These are phyloP conservation scores for Vitis hybrid DNA, from an alignment of 177 flowering plant genomes.

Conservation along the genomic window DNA sequence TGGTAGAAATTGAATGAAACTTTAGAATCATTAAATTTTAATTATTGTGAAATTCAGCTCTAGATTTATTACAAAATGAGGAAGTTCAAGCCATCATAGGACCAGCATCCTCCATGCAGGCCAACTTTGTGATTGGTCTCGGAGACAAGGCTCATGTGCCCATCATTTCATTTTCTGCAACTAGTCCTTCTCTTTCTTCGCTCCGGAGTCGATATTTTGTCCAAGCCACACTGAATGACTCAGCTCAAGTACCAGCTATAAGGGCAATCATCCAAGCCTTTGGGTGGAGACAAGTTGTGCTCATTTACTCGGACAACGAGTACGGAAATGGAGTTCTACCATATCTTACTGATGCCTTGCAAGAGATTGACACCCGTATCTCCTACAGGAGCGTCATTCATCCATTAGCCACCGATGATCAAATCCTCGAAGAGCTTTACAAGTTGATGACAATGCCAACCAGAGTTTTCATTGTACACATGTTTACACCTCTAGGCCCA, in stretches of 20 bases:
- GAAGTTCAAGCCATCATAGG: slow-evolving; percentile 29
- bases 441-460: slow-evolving; percentile 21
- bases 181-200: slow-evolving; percentile 18
- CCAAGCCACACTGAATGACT: slow-evolving; percentile 22
- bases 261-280: slow-evolving; percentile 12
- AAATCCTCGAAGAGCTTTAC: slow-evolving; percentile 16
- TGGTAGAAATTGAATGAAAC: too few species aligned
- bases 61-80: slow-evolving; percentile 17
- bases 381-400: slow-evolving; percentile 20
- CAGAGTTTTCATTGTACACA: slow-evolving; percentile 24
- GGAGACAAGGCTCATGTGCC: slow-evolving; percentile 30
- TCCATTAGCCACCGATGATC: slow-evolving; percentile 13
- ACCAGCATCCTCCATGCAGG: slow-evolving; percentile 22
- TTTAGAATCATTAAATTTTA: too few species aligned
- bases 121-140: slow-evolving; percentile 15
- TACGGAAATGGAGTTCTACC: slow-evolving; percentile 19
- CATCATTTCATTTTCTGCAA: slow-evolving; percentile 22
- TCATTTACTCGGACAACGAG: slow-evolving; percentile 5
- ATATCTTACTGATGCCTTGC: slow-evolving; percentile 17
- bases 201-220: slow-evolving; percentile 15
- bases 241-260: slow-evolving; percentile 24
- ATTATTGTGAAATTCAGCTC: neutral
- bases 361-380: slow-evolving; percentile 14
- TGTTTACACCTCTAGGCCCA: neutral
- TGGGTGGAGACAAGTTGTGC: slow-evolving; percentile 25